These are phyloP conservation scores for Pulveroboletus sp. DNA, from an alignment of 768 basidiomycete genomes.

Conservation along the genomic window DNA sequence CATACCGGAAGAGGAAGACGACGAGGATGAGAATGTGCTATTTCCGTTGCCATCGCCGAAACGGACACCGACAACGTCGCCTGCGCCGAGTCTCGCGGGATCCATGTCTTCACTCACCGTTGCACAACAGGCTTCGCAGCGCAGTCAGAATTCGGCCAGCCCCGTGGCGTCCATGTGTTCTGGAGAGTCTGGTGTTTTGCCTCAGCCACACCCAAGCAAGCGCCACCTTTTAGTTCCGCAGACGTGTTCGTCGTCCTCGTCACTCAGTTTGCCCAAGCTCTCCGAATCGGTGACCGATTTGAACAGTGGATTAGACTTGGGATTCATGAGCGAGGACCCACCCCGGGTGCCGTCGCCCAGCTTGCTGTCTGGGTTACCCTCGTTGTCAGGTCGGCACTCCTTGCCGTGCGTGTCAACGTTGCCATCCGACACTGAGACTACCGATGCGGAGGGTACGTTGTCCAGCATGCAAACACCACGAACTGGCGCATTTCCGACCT, in stretches of 20 bases:
- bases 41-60: conserved; percentile 61
- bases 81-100: conserved; percentile 32
- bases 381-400: conserved; percentile 22
- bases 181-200: conserved; percentile 3
- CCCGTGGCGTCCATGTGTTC: conserved; percentile 20
- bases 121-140: too few species aligned
- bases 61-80: conserved; percentile 48
- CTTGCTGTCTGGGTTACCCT: conserved; percentile 19
- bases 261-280: conserved; percentile 20
- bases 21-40: conserved; percentile 55
- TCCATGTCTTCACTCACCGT: conserved; percentile 26
- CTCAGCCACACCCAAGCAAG: not conserved
- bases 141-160: conserved; percentile 4
- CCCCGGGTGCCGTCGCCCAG: conserved; percentile 22
- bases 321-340: conserved; percentile 1
- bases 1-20: conserved; percentile 36
- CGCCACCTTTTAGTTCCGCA: conserved; percentile 22
- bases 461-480: too few species aligned
- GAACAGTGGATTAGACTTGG: too few species aligned
- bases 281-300: conserved; percentile 12
- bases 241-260: conserved; percentile 22
- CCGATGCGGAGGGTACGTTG: too few species aligned
- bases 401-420: conserved; percentile 1
- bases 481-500: not conserved
- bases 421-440: not conserved